phyloP scores from a whole-genome alignment of 129 eudicot species.

The Mikania micrantha region DNA sequence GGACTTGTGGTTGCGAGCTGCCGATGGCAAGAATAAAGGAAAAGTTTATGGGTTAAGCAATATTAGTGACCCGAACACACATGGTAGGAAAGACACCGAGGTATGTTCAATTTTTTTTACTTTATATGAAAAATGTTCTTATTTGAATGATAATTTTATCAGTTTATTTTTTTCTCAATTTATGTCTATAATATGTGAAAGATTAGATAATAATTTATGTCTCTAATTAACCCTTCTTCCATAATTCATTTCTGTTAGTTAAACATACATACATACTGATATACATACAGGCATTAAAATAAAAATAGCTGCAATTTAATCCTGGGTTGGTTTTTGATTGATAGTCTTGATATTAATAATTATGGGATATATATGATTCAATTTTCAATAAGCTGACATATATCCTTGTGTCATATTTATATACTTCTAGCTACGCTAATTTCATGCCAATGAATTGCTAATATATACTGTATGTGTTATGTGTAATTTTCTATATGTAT shows the following conservation, averaged over 20 bases:
- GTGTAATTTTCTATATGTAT: background rate
- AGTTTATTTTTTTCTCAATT: too few relatives aligned
- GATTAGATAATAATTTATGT: too few relatives aligned
- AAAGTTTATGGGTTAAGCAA: too few relatives aligned
- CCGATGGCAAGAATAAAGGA: too few relatives aligned
- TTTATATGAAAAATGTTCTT: too few relatives aligned
- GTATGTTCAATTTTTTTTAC: too few relatives aligned
- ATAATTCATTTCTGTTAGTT: background rate
- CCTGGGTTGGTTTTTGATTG: background rate
- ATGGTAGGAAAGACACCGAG: too few relatives aligned
- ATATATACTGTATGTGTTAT: background rate
- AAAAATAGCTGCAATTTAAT: background rate
- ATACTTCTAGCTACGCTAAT: constrained; percentile 4
- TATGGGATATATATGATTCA: background rate
- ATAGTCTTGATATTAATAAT: background rate
- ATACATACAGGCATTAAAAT: background rate
- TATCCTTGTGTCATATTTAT: background rate
- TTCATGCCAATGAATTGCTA: background rate
- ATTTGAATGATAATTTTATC: too few relatives aligned
- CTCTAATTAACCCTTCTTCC: background rate
- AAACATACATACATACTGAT: background rate
- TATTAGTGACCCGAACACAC: too few relatives aligned
- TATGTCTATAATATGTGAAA: too few relatives aligned
- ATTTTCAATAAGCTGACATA: too few relatives aligned
- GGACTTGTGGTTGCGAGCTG: too few relatives aligned